A percentile compares a stretch with the other conserved stretches of the same genome.
These are phyloP conservation scores for Cystoisospora suis DNA, from an alignment of 169 alveolate genomes.

Conservation along the genomic window DNA sequence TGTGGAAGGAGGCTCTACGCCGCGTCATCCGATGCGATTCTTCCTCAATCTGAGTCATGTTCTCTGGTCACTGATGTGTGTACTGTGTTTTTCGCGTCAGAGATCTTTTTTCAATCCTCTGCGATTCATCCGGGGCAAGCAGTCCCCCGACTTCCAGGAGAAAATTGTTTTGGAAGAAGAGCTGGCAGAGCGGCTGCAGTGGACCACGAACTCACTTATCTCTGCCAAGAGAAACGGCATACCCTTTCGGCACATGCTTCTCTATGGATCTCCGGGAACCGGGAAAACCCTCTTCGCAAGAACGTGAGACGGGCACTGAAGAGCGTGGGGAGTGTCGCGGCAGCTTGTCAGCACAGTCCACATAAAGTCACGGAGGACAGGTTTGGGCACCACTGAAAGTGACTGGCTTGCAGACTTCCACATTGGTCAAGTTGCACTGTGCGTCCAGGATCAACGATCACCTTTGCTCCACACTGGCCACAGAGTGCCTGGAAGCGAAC, in stretches of 20 bases:
- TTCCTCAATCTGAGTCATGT: too few relatives aligned
- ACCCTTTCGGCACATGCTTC: slow-evolving; percentile 90
- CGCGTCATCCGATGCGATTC: too few relatives aligned
- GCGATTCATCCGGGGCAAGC: slow-evolving; percentile 27
- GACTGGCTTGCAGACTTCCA: too few relatives aligned
- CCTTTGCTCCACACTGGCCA: too few relatives aligned
- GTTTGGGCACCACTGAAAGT: too few relatives aligned
- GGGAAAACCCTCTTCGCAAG: slow-evolving; percentile 94
- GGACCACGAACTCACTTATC: slow-evolving; percentile 94
- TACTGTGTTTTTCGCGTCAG: not conserved
- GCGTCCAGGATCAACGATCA: too few relatives aligned
- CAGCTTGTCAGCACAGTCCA: too few relatives aligned
- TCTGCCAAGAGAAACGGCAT: slow-evolving; percentile 89
- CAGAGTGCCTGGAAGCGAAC: too few relatives aligned
- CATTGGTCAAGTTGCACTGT: too few relatives aligned
- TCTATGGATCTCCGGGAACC: slow-evolving; percentile 97
- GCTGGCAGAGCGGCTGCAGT: slow-evolving; percentile 86
- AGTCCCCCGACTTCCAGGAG: slow-evolving; percentile 74
- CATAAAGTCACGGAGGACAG: too few relatives aligned
- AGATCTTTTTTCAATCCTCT: slow-evolving; percentile 16
- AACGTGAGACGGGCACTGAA: slow-evolving; percentile 68
- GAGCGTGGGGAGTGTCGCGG: not conserved
- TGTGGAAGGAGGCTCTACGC: too few relatives aligned
- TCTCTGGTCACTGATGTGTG: too few relatives aligned
- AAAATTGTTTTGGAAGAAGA: slow-evolving; percentile 88